Percentiles rank a stretch among this genome's conserved stretches.
Evolutionary conservation across 192 early-diverging fungal species (phyloP).

Genomic region (Umbelopsis sp.): DNA sequence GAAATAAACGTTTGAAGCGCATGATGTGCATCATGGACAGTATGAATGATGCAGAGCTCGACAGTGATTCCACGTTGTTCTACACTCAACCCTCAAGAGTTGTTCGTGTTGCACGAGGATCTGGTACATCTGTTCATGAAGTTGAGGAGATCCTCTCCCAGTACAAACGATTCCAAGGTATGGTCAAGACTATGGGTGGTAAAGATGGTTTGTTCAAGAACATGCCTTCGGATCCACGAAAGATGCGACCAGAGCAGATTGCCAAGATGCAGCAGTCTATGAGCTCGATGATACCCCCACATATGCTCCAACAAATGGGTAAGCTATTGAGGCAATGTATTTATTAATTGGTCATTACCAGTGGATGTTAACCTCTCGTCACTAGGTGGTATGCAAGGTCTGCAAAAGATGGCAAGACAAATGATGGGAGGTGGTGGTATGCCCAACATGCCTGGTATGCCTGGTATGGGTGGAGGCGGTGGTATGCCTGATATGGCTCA

Average conservation of each 20-base stretch:
- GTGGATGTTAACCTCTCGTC: slow-evolving; percentile 25
- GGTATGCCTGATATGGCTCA: slow-evolving; percentile 64
- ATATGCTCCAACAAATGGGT: slow-evolving; percentile 83
- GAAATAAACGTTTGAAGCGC: slow-evolving; percentile 60
- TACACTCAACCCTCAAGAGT: slow-evolving; percentile 69
- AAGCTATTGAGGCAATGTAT: slow-evolving; percentile 29
- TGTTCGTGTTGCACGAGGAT: slow-evolving; percentile 80
- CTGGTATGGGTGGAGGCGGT: slow-evolving; percentile 42
- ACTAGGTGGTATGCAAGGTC: slow-evolving; percentile 54
- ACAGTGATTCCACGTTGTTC: slow-evolving; percentile 87
- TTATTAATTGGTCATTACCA: slow-evolving; percentile 28
- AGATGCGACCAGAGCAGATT: slow-evolving; percentile 59
- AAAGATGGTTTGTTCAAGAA: slow-evolving; percentile 79
- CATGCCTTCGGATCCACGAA: slow-evolving; percentile 56
- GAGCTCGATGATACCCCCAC: slow-evolving; percentile 59
- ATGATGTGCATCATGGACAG: slow-evolving; percentile 94
- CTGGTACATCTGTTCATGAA: slow-evolving; percentile 79
- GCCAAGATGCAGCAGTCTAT: slow-evolving; percentile 70
- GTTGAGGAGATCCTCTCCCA: slow-evolving; percentile 83
- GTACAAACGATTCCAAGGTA: slow-evolving; percentile 76
- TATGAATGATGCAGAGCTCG: slow-evolving; percentile 91
- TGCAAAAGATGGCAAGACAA: slow-evolving; percentile 68
- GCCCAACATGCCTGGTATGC: slow-evolving; percentile 50
- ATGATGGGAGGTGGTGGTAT: slow-evolving; percentile 59
- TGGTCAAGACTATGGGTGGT: slow-evolving; percentile 94